Percentiles rank a stretch among this genome's conserved stretches.
These are phyloP conservation scores for Syncephalis plumigaleata DNA, from an alignment of 371 early-diverging fungal genomes.

Conservation along the genomic window DNA sequence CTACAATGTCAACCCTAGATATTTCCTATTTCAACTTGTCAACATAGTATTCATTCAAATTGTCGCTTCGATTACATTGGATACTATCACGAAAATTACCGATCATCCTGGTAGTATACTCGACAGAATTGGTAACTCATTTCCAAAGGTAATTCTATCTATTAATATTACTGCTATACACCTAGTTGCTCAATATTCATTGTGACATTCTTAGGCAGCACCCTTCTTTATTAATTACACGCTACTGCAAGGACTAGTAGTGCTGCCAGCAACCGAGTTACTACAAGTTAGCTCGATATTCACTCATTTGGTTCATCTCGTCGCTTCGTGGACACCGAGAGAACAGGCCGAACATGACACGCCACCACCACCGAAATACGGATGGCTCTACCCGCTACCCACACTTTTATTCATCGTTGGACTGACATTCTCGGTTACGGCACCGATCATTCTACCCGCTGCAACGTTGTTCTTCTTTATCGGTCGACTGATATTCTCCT, in stretches of 20 bases:
- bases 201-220: slow-evolving; percentile 17
- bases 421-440: slow-evolving; percentile 59
- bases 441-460: slow-evolving; percentile 60
- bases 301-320: not conserved
- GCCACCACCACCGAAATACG: slow-evolving; percentile 46
- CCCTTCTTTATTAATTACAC: slow-evolving; percentile 50
- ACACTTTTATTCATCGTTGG: slow-evolving; percentile 59
- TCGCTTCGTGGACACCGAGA: slow-evolving; percentile 9
- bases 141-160: not conserved
- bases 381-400: slow-evolving; percentile 44
- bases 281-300: slow-evolving; percentile 9
- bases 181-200: not conserved
- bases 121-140: not conserved
- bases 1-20: not conserved
- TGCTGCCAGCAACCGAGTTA: slow-evolving; percentile 29
- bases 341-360: slow-evolving; percentile 42
- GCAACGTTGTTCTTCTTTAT: slow-evolving; percentile 54
- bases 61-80: not conserved
- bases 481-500: slow-evolving; percentile 59
- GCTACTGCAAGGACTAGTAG: slow-evolving; percentile 37
- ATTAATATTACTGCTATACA: not conserved
- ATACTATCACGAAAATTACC: not conserved
- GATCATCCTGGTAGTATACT: not conserved
- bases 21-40: not conserved
- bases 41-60: not conserved